phyloP scores from a whole-genome alignment of 176 grass and related monocot species.

The Hsuehochloa calcarea region DNA sequence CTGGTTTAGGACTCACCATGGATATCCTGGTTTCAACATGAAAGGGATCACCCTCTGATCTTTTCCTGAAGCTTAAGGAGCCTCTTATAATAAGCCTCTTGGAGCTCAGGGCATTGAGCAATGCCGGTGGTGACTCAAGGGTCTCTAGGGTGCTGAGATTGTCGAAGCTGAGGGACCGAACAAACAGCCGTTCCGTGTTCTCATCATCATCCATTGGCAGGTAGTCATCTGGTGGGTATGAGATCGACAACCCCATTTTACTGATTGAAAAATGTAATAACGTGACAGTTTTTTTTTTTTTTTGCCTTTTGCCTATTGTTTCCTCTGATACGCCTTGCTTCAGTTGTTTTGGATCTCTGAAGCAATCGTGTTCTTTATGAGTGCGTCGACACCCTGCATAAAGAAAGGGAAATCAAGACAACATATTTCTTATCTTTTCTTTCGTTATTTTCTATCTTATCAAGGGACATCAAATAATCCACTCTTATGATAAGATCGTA shows the following conservation, averaged over 20 bases:
- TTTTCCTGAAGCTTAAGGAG: slow-evolving; percentile 60
- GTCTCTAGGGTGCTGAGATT: slow-evolving; percentile 38
- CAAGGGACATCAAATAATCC: neutral
- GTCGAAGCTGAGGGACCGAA: slow-evolving; percentile 58
- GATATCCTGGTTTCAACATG: slow-evolving; percentile 44
- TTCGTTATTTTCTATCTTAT: neutral
- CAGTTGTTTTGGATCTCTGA: slow-evolving; percentile 10
- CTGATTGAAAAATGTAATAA: neutral
- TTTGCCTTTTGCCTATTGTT: slow-evolving; percentile 1
- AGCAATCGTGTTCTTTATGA: neutral
- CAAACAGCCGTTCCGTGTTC: slow-evolving; percentile 37
- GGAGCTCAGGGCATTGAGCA: slow-evolving; percentile 36
- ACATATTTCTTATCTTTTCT: neutral
- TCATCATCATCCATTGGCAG: slow-evolving; percentile 48
- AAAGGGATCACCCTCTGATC: slow-evolving; percentile 35
- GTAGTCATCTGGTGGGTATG: slow-evolving; percentile 58
- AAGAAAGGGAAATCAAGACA: neutral
- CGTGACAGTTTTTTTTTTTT: neutral
- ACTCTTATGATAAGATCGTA: neutral
- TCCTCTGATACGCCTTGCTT: neutral
- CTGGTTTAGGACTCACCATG: slow-evolving; percentile 33
- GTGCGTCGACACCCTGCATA: neutral
- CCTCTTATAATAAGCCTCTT: slow-evolving; percentile 43
- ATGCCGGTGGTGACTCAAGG: slow-evolving; percentile 30
- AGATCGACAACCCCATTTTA: slow-evolving; percentile 73